Percentiles rank a stretch among this genome's conserved stretches.
phyloP scores from a whole-genome alignment of 106 monocot genomes.

The Dendrobium nobile region DNA sequence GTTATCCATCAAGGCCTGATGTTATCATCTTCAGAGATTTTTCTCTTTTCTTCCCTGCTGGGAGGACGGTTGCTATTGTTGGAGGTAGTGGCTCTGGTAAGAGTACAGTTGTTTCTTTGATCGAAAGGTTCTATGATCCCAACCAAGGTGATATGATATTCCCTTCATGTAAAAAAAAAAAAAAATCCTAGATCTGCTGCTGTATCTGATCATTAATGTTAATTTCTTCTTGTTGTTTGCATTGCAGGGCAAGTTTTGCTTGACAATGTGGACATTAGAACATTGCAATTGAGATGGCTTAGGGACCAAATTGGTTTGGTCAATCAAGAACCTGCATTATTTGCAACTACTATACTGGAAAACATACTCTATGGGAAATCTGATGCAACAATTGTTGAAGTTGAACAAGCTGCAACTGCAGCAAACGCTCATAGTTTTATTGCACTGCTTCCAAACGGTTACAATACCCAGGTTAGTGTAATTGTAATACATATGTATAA shows the following conservation, averaged over 20 bases:
- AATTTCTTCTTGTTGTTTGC: neutral
- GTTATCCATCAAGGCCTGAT: conserved; percentile 96
- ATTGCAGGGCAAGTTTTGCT: conserved; percentile 81
- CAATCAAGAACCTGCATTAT: conserved; percentile 97
- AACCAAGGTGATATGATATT: conserved; percentile 58
- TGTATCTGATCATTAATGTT: neutral
- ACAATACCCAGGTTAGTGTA: conserved; percentile 72
- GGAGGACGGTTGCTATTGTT: conserved; percentile 88
- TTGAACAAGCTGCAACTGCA: conserved; percentile 82
- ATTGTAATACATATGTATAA: neutral
- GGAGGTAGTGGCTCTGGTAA: conserved; percentile 98
- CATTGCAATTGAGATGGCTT: conserved; percentile 78
- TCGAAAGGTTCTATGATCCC: conserved; percentile 97
- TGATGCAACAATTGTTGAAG: conserved; percentile 85
- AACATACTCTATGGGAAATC: conserved; percentile 93
- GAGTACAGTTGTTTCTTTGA: conserved; percentile 86
- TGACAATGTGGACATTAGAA: conserved; percentile 91
- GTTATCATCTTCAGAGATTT: conserved; percentile 76
- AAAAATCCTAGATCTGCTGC: neutral
- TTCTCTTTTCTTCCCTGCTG: conserved; percentile 87
- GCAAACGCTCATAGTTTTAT: conserved; percentile 99
- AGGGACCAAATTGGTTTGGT: conserved; percentile 97
- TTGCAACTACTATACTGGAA: conserved; percentile 90
- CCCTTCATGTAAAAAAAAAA: neutral
- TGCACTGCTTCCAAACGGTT: conserved; percentile 87